Percentiles rank a stretch among this genome's conserved stretches.
These are phyloP conservation scores for Vanrija humicola DNA, from an alignment of 1,284 basidiomycete species.

Conservation along the genomic window DNA sequence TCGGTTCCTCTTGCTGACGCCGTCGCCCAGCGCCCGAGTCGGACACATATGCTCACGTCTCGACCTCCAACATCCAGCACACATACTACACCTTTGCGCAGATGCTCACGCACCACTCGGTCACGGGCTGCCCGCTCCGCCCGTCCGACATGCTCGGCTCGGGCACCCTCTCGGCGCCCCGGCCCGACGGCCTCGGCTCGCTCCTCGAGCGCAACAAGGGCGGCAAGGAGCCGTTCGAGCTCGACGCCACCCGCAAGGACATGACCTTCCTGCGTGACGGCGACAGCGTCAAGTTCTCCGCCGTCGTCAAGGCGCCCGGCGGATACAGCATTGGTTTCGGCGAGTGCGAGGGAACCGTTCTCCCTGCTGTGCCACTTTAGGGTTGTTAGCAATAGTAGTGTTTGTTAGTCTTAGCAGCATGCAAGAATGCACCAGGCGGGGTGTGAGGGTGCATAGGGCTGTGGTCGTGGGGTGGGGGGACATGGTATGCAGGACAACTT, in stretches of 20 bases:
- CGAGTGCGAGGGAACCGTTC: constrained; percentile 17
- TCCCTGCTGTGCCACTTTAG: constrained; percentile 2
- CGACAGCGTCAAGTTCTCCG: constrained; percentile 12
- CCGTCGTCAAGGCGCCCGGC: constrained; percentile 3
- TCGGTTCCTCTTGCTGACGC: not conserved
- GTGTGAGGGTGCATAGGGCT: too few relatives aligned
- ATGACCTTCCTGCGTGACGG: constrained; percentile 21
- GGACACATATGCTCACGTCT: constrained; percentile 7
- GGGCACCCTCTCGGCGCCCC: constrained; percentile 26
- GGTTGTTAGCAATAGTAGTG: not conserved
- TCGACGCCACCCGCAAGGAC: constrained; percentile 15
- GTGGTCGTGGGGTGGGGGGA: too few relatives aligned
- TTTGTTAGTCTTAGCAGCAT: not conserved
- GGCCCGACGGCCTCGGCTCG: constrained; percentile 17
- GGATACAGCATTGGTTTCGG: constrained; percentile 16
- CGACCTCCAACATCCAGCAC: constrained; percentile 9
- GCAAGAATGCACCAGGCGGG: too few relatives aligned
- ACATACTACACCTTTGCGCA: constrained; percentile 21
- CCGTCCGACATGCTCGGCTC: constrained; percentile 29
- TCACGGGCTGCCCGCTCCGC: constrained; percentile 21
- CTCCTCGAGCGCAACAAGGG: constrained; percentile 19
- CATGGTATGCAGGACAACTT: too few relatives aligned
- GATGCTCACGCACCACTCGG: constrained; percentile 31
- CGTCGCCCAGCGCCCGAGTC: not conserved
- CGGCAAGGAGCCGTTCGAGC: constrained; percentile 12